A percentile compares a stretch with the other conserved stretches of the same genome.
Evolutionary conservation across 257 asterid genomes (phyloP).

Genomic region (Fraxinus anomala): DNA sequence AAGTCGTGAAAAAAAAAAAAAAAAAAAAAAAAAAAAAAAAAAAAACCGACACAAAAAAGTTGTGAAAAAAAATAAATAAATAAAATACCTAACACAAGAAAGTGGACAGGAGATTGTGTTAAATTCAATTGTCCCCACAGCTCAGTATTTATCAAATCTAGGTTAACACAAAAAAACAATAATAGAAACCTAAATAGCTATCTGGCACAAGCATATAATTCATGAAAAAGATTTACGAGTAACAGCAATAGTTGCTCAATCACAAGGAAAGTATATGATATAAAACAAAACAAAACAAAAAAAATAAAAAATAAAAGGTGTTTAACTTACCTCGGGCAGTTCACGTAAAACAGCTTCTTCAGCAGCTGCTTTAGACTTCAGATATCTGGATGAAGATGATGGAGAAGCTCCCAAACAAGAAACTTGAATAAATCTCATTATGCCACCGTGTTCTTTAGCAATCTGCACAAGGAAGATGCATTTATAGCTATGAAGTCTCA

Average conservation of each 20-base stretch:
- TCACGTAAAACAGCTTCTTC: conserved; percentile 77
- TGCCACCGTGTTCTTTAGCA: conserved; percentile 96
- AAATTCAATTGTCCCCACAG: neutral
- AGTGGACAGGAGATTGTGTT: conserved; percentile 32
- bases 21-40: too few relatives aligned
- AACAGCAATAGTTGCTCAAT: neutral
- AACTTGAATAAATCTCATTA: conserved; percentile 85
- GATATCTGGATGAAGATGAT: conserved; percentile 78
- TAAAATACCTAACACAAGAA: too few relatives aligned
- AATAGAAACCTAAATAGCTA: neutral
- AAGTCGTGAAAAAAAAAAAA: neutral
- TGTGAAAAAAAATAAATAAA: too few relatives aligned
- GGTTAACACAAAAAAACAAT: neutral
- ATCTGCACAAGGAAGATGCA: conserved; percentile 47
- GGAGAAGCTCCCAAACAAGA: conserved; percentile 88
- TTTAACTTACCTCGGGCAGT: conserved; percentile 68
- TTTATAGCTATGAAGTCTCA: conserved; percentile 7
- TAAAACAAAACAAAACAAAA: conserved; percentile 1
- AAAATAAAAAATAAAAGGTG: neutral
- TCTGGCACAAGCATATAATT: conserved; percentile 11
- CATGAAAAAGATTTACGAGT: conserved; percentile 10
- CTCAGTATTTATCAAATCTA: neutral
- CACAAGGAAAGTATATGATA: conserved; percentile 3
- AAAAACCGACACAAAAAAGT: too few relatives aligned
- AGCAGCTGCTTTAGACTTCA: conserved; percentile 92